phyloP scores from a whole-genome alignment of 495 filamentous ascomycete genomes.

The Cercophora samala region DNA sequence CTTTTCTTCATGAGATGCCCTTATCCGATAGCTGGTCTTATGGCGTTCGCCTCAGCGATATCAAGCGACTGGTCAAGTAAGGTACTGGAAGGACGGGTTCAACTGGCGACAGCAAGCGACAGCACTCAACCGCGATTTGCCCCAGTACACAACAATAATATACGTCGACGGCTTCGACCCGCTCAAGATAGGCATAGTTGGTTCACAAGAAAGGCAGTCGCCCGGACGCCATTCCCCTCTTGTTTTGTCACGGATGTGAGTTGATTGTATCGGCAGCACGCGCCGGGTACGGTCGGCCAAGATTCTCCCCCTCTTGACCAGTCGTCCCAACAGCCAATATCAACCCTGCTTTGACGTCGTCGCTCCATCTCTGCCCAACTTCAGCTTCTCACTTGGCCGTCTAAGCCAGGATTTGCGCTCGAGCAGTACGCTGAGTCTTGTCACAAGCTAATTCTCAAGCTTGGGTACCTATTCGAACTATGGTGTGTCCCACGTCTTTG shows the following conservation, averaged over 20 bases:
- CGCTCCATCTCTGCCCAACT: conserved; percentile 61
- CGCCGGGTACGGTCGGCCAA: conserved; percentile 40
- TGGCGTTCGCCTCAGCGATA: conserved; percentile 49
- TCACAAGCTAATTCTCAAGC: conserved; percentile 22
- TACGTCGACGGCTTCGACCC: conserved; percentile 45
- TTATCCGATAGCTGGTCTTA: conserved; percentile 34
- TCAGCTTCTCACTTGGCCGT: conserved; percentile 15
- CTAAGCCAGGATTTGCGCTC: conserved; percentile 19
- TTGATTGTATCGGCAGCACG: not conserved
- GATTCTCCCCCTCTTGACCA: conserved; percentile 55
- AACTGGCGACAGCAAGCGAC: conserved; percentile 48
- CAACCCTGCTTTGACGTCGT: conserved; percentile 61
- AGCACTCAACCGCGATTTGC: conserved; percentile 49
- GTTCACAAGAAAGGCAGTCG: conserved; percentile 52
- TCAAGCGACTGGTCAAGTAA: conserved; percentile 49
- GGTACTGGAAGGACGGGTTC: conserved; percentile 48
- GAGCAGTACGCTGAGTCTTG: conserved; percentile 13
- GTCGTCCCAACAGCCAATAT: conserved; percentile 31
- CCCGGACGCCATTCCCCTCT: conserved; percentile 47
- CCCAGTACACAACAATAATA: conserved; percentile 54
- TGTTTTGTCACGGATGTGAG: conserved; percentile 58
- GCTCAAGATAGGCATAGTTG: conserved; percentile 51
- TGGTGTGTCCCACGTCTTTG: conserved; percentile 30
- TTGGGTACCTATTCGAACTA: conserved; percentile 21
- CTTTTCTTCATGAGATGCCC: conserved; percentile 31